phyloP scores from a whole-genome alignment of 495 filamentous ascomycete genomes.

The Wilcoxina mikolae region DNA sequence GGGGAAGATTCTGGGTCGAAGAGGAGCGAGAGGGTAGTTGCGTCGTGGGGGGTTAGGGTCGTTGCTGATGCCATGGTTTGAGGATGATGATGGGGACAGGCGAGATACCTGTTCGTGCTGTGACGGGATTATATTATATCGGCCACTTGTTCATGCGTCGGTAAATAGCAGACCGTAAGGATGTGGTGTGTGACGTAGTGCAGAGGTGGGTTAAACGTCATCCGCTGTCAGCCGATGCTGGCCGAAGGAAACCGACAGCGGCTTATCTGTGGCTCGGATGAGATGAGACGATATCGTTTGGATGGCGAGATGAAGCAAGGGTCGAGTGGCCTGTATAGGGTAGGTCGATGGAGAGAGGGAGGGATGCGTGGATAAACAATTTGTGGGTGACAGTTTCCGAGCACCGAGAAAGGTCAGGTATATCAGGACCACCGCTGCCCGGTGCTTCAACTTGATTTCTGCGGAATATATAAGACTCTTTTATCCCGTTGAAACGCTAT shows the following conservation, averaged over 20 bases:
- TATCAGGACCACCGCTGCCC: too few species aligned
- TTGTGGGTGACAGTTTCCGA: too few species aligned
- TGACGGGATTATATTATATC: too few species aligned
- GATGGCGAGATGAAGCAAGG: too few species aligned
- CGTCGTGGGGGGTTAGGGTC: constrained; percentile 52
- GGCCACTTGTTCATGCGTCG: not conserved
- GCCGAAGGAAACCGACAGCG: constrained; percentile 8
- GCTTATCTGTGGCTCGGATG: not conserved
- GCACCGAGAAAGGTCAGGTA: too few species aligned
- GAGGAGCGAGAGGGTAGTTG: constrained; percentile 58
- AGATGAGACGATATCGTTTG: too few species aligned
- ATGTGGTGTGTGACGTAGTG: not conserved
- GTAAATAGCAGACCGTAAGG: not conserved
- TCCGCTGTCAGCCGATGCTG: constrained; percentile 8
- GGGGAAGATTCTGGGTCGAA: constrained; percentile 65
- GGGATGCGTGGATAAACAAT: too few species aligned
- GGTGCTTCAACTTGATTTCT: too few species aligned
- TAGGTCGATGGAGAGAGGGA: too few species aligned
- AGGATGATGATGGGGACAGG: not conserved
- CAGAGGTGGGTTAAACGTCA: constrained; percentile 1
- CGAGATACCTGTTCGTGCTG: not conserved
- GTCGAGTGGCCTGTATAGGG: too few species aligned
- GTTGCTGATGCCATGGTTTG: not conserved
- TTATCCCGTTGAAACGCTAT: too few species aligned
- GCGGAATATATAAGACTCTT: too few species aligned